Conservation (phyloP, 345 rosid species). For the Eutrema japonicum region DNA sequence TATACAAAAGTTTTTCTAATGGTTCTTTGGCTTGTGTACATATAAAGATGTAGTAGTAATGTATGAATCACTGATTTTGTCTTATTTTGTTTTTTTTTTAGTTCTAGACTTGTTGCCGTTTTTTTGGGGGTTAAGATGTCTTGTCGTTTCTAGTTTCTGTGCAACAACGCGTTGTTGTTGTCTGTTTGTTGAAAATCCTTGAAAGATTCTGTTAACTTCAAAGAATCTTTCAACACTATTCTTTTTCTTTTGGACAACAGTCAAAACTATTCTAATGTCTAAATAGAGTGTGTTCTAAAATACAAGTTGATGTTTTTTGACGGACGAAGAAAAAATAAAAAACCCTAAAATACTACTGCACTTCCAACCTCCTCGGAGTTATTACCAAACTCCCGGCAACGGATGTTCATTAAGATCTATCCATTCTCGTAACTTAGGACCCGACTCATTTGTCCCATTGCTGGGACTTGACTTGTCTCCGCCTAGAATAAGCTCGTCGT, state of each 20-base stretch:
- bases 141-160: constrained; percentile 17
- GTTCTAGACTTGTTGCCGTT: constrained; percentile 19
- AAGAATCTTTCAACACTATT: too few species aligned
- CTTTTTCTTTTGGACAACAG: too few species aligned
- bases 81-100: not conserved
- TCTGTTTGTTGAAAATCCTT: constrained; percentile 15
- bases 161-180: constrained; percentile 7
- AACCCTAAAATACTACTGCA: constrained; percentile 20
- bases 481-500: not conserved
- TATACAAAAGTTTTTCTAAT: constrained; percentile 39
- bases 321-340: not conserved
- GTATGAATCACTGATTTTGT: constrained; percentile 35
- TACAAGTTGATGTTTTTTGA: too few species aligned
- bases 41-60: constrained; percentile 33
- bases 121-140: constrained; percentile 8
- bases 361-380: constrained; percentile 60
- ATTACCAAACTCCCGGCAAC: constrained; percentile 49
- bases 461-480: constrained; percentile 39
- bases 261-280: not conserved
- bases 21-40: constrained; percentile 45
- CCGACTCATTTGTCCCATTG: constrained; percentile 3
- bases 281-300: not conserved
- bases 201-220: not conserved
- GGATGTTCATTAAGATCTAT: constrained; percentile 62
- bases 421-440: not conserved